Percentiles rank a stretch among this genome's conserved stretches.
Conservation (phyloP, 306 rosid genomes). For the Pterocarpus macrocarpus region DNA sequence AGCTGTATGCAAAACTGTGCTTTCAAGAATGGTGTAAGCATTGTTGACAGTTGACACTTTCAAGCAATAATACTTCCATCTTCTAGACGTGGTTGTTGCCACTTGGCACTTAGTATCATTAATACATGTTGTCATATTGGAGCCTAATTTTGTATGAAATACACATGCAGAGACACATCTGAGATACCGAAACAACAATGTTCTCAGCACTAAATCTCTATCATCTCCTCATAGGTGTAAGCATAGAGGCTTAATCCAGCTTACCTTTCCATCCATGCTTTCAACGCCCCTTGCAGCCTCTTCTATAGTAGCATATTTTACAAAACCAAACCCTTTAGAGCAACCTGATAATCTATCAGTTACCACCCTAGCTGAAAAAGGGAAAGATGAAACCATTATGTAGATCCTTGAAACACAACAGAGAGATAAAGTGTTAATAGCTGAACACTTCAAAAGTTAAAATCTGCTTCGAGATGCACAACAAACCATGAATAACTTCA, state of each 20-base stretch:
- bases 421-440: not conserved
- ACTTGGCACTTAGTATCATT: not conserved
- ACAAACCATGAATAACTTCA: slow-evolving; percentile 77
- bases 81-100: not conserved
- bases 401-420: not conserved
- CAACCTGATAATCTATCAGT: slow-evolving; percentile 88
- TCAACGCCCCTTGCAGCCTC: slow-evolving; percentile 87
- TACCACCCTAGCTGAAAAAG: slow-evolving; percentile 83
- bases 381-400: slow-evolving; percentile 8
- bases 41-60: not conserved
- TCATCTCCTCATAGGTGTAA: not conserved
- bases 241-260: slow-evolving; percentile 19
- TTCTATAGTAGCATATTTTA: slow-evolving; percentile 75
- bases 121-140: not conserved
- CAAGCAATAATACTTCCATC: slow-evolving; percentile 15
- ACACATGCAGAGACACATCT: not conserved
- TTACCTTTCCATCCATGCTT: slow-evolving; percentile 98
- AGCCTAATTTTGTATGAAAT: not conserved
- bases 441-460: slow-evolving; percentile 11
- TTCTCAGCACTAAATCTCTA: slow-evolving; percentile 20
- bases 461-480: not conserved
- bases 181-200: not conserved
- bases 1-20: slow-evolving; percentile 4
- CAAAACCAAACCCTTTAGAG: slow-evolving; percentile 96
- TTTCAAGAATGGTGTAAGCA: not conserved